Percentiles rank a stretch among this genome's conserved stretches.
phyloP scores from a whole-genome alignment of 768 basidiomycete genomes.

The Boletus bicolor region DNA sequence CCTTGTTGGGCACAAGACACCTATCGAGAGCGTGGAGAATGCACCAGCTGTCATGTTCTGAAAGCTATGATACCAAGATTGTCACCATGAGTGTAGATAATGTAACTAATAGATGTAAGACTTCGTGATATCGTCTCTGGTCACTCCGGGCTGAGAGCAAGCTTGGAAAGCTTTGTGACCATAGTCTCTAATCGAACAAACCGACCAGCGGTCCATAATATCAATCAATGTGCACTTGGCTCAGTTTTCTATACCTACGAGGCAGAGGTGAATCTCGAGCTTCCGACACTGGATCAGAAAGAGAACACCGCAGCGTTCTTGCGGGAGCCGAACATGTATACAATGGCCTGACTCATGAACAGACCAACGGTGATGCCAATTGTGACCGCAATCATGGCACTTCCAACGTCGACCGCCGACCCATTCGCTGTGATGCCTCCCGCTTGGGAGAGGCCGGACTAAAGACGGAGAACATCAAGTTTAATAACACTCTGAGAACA shows the following conservation, averaged over 20 bases:
- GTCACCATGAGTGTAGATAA: not conserved
- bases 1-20: slow-evolving; percentile 94
- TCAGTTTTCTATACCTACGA: slow-evolving; percentile 3
- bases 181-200: not conserved
- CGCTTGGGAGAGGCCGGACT: slow-evolving; percentile 85
- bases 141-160: not conserved
- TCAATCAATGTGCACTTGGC: not conserved
- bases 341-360: slow-evolving; percentile 83
- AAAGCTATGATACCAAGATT: slow-evolving; percentile 15
- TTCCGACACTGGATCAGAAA: slow-evolving; percentile 42
- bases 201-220: slow-evolving; percentile 6
- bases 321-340: slow-evolving; percentile 80
- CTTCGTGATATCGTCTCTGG: not conserved
- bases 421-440: slow-evolving; percentile 82
- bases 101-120: slow-evolving; percentile 5
- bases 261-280: not conserved
- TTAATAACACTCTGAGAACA: not conserved
- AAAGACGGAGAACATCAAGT: slow-evolving; percentile 1
- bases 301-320: slow-evolving; percentile 87
- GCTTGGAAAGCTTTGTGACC: not conserved
- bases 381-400: slow-evolving; percentile 86
- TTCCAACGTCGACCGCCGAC: slow-evolving; percentile 79
- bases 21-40: slow-evolving; percentile 84
- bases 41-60: slow-evolving; percentile 91
- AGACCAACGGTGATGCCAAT: slow-evolving; percentile 89